Base-by-base conservation (phyloP, 2,329 filamentous ascomycete species). In the Neofusicoccum kwambonambiense region DNA sequence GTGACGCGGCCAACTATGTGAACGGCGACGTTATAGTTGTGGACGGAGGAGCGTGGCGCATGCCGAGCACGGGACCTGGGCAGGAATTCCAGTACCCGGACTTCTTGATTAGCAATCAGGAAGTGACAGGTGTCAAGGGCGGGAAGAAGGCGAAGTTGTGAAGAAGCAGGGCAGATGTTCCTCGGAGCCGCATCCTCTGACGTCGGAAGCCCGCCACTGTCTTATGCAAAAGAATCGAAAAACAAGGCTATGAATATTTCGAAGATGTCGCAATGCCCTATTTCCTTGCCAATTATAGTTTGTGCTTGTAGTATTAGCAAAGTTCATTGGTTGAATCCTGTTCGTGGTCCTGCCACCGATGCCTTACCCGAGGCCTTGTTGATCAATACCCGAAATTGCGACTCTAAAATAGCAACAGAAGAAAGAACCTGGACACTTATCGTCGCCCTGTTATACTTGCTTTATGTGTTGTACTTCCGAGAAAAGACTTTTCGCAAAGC, bases 1-100 rank as follows among this genome's bases (percentile, higher is more conserved):
- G 90, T 51, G 91, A 96, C 51, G 88, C 92, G 0, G 94, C 89
- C 0, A 92, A 89, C 74, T 97, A 91, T 76, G 87, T 98, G 52
- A 97, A 91, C 69, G 95, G 93, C 0, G 89, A 92, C 69, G 86
- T 87, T 3, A 79, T 97, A 41, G 90, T 96, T 37, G 84, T 86
- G 4, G 83, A 86, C 69, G 83, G 84, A 31, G 83, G 81, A 2
- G 76, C 79, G 31, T 86, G 84, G 84, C 80, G 80, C 65, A 76
- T 74, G 3, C 75, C 71, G 1, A 71, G 71, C 7, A 72, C 74
- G 7, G 71, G 72, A 9, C 73, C 77, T 44, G 72, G 74, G 3
- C 78, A 31, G 77, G 6, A 75, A 77, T 11, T 83, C 67, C 67
- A 75, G 61, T 89, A 89, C 71, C 86, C 86, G 0, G 86, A 88